Base-by-base conservation (phyloP, 2,329 filamentous ascomycete species). In the Aspergillus intermedius region DNA sequence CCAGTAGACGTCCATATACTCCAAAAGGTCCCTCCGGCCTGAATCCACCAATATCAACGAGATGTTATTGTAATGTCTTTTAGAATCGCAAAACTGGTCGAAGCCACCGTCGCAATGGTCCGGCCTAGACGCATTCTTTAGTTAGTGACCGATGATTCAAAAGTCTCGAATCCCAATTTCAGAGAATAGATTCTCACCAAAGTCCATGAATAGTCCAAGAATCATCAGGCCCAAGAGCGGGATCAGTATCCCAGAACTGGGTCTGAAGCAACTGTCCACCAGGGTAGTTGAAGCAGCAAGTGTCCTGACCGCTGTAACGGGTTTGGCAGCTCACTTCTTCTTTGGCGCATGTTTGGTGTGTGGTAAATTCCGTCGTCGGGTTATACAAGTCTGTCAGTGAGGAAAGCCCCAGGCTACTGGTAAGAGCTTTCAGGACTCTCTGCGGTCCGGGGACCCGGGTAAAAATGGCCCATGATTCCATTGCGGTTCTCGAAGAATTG, bases 191-290 rank as follows among this genome's bases (percentile, higher is more conserved):
- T 9, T 23, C 69, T 57, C 63, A 78, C 78, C 79, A 86, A 7
- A 89, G 74, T 1, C 85, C 85, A 61, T 89, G 86, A 37, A 88
- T 77, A 1, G 84, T 88, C 86, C 86, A 91, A 5, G 80, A 83
- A 61, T 88, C 78, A 44, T 67, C 68, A 2, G 86, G 85, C 0
- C 87, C 85, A 3, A 81, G 78, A 1, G 77, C 71, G 1, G 84
- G 84, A 49, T 77, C 63, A 0, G 81, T 78, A 60, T 90, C 86
- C 86, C 86, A 90, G 69, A 90, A 89, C 59, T 90, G 86, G 2
- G 87, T 89, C 65, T 82, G 80, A 4, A 89, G 75, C 41, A 90
- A 70, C 53, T 87, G 79, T 6, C 87, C 87, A 3, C 84, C 82
- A 0, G 86, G 86, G 19, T 80, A 75, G 60, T 86, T 86, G 72